These are phyloP conservation scores for Leccinellum rugosiceps DNA, from an alignment of 768 basidiomycete species.

Conservation along the genomic window DNA sequence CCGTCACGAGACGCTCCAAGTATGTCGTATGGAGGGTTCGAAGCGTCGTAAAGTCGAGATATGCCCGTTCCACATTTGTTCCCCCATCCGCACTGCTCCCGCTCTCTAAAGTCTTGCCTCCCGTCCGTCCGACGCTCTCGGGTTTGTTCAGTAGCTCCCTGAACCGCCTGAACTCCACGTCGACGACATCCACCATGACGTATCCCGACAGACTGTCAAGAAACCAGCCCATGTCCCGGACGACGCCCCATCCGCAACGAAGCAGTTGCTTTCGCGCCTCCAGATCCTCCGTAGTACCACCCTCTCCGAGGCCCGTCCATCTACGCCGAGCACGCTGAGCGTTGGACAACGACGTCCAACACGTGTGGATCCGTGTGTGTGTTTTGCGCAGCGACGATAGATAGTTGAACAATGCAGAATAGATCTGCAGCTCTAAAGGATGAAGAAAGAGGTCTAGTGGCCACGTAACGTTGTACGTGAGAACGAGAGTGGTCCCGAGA, in stretches of 20 bases:
- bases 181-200: constrained; percentile 87
- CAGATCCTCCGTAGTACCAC: constrained; percentile 72
- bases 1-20: constrained; percentile 73
- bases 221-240: constrained; percentile 90
- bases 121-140: constrained; percentile 16
- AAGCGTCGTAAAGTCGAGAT: constrained; percentile 83
- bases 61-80: constrained; percentile 26
- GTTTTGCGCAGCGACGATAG: constrained; percentile 81
- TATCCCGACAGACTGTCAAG: constrained; percentile 80
- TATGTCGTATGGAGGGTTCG: constrained; percentile 80
- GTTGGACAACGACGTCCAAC: constrained; percentile 85
- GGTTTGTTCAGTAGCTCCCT: constrained; percentile 50
- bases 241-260: constrained; percentile 82
- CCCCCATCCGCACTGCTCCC: constrained; percentile 16
- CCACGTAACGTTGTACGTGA: constrained; percentile 77
- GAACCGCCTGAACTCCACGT: constrained; percentile 74
- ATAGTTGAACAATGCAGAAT: constrained; percentile 77
- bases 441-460: constrained; percentile 89
- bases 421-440: constrained; percentile 66
- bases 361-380: constrained; percentile 72
- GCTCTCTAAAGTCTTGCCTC: constrained; percentile 5
- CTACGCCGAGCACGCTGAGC: constrained; percentile 78
- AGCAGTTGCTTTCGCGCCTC: constrained; percentile 61
- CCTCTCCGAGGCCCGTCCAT: constrained; percentile 87
- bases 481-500: constrained; percentile 71